These are phyloP conservation scores for Clarkia xantiana DNA, from an alignment of 345 rosid genomes.

Conservation along the genomic window DNA sequence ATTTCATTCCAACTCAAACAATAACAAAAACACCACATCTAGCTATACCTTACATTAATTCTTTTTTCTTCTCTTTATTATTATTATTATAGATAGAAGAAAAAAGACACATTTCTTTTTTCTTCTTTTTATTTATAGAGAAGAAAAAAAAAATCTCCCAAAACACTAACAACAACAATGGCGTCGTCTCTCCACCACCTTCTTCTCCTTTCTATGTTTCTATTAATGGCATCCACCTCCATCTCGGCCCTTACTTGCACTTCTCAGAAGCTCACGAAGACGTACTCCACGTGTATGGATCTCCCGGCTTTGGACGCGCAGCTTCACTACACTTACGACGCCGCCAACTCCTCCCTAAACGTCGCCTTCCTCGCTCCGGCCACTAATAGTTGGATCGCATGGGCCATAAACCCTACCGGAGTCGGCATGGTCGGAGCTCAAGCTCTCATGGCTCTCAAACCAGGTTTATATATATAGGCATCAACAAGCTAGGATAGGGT, in stretches of 20 bases:
- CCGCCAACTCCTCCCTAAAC: conserved; percentile 56
- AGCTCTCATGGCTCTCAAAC: conserved; percentile 37
- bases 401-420: conserved; percentile 62
- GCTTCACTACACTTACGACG: conserved; percentile 63
- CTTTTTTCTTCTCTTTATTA: no score
- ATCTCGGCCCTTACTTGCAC: conserved; percentile 36
- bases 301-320: conserved; percentile 33
- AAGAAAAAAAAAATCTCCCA: no score
- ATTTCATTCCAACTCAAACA: no score
- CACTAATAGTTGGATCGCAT: conserved; percentile 60
- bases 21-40: no score
- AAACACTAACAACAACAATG: conserved; percentile 1
- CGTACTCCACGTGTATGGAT: conserved; percentile 29
- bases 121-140: no score
- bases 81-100: no score
- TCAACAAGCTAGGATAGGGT: no score
- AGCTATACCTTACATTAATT: no score
- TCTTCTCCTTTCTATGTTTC: background rate
- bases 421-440: conserved; percentile 48
- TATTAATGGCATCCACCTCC: conserved; percentile 21
- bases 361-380: conserved; percentile 52
- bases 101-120: no score
- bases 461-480: no score
- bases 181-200: background rate
- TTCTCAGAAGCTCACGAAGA: conserved; percentile 26